Evolutionary conservation across 176 grass and related monocot genomes (phyloP).

Genomic region (Triticum dicoccoides): DNA sequence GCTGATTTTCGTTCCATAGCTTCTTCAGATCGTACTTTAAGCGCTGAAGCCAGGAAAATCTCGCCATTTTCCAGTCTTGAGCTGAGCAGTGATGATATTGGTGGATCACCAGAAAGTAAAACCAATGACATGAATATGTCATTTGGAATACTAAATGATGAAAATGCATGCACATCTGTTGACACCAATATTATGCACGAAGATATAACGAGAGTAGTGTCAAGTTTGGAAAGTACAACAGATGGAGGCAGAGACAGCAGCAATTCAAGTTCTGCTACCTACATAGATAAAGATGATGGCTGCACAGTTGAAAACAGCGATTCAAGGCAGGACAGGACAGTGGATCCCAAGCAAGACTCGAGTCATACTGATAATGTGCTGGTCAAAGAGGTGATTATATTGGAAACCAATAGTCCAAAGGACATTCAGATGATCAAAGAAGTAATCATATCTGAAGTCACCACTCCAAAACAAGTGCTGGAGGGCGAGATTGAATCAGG

Average conservation of each 20-base stretch:
- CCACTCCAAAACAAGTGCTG: conserved; percentile 34
- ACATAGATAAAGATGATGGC: conserved; percentile 24
- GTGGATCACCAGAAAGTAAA: conserved; percentile 26
- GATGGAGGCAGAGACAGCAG: conserved; percentile 15
- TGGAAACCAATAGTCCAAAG: conserved; percentile 39
- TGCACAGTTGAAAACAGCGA: conserved; percentile 16
- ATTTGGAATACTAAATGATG: conserved; percentile 29
- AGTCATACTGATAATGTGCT: conserved; percentile 35
- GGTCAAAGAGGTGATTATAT: conserved; percentile 53
- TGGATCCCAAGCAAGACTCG: neutral
- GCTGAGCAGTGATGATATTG: conserved; percentile 19
- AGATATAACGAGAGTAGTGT: neutral
- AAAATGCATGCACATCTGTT: conserved; percentile 21
- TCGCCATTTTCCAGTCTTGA: conserved; percentile 44
- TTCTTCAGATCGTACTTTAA: conserved; percentile 42
- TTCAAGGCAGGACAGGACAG: conserved; percentile 25
- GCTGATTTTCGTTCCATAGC: conserved; percentile 27
- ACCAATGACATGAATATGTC: conserved; percentile 31
- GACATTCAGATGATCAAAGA: conserved; percentile 55
- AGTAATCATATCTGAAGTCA: conserved; percentile 52
- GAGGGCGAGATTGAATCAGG: conserved; percentile 28
- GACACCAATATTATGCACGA: neutral
- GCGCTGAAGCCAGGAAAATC: conserved; percentile 31
- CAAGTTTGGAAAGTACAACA: conserved; percentile 21
- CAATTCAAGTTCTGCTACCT: neutral